Base-by-base conservation (phyloP, 768 basidiomycete genomes). In the Sarcodon sp. region DNA sequence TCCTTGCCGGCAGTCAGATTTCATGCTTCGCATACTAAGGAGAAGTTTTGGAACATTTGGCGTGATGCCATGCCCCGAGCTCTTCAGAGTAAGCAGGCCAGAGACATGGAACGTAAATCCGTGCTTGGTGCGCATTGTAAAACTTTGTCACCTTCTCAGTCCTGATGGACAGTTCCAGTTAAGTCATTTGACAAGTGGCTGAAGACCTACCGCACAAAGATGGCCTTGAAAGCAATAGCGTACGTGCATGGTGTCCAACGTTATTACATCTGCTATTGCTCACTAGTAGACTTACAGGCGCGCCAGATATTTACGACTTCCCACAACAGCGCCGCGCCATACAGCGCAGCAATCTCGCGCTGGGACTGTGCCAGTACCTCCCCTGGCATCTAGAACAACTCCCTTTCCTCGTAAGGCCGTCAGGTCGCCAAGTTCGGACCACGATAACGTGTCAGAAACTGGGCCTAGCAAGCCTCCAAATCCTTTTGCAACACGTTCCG, bases 141-240 rank as follows among this genome's bases (percentile, higher is more conserved):
- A 4, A 41, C 4, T 45, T 43, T 50, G 46, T 51, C 27, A 35
- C 44, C 36, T 48, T 8, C 4, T 16, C 35, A 33, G 45, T 39
- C 7, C 32, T 57, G 47, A 56, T 56, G 16, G 53, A 47, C 16
- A 33, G 8, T 43, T 45, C 46, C 57, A 87, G 79, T 68, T 49
- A 71, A 63, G 54, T 69, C 59, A 38, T 69, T 88, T 43, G 70
- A 72, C 39, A 77, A 69, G 50, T 92, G 89, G 89, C 54, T 70
- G n/a, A 74, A 80, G 58, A 68, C 68, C 11, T 77, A 86, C 53
- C 73, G 74, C 57, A 78, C 77, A 13, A 87, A 83, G 58, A 70
- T 80, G 37, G 80, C 83, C 36, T 70, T 83, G 37, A 87, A 86
- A 61, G 86, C 88, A 46, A 80, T 88, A 44, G 85, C 84, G 88